Conservation (phyloP, 192 early-diverging fungal species). For the Coemansia sp. region DNA sequence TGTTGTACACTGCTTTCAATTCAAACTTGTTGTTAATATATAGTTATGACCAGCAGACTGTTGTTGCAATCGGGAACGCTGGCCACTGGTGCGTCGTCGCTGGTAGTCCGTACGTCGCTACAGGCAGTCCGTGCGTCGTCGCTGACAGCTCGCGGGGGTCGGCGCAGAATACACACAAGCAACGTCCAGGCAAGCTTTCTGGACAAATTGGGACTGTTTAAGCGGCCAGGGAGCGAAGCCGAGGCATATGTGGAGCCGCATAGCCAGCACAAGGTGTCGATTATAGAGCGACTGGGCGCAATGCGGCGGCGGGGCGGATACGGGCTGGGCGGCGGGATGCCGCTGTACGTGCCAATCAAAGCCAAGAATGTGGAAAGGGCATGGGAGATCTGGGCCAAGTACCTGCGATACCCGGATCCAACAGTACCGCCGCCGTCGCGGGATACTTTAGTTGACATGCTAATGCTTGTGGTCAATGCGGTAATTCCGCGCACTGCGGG, state of each 20-base stretch:
- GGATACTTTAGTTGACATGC: constrained; percentile 15
- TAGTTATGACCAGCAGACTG: constrained; percentile 11
- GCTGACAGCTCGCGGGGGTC: background rate
- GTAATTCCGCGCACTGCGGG: background rate
- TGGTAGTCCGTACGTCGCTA: no score
- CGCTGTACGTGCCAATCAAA: constrained; percentile 25
- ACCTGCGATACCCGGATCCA: constrained; percentile 12
- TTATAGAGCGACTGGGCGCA: constrained; percentile 9
- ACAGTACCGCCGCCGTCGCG: background rate
- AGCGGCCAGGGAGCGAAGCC: constrained; percentile 6
- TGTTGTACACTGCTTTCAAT: background rate
- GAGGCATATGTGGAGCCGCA: constrained; percentile 5
- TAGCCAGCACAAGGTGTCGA: background rate
- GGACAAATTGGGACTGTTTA: constrained; percentile 5
- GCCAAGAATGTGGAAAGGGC: constrained; percentile 46
- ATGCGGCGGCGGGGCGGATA: constrained; percentile 20
- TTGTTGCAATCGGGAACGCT: constrained; percentile 7
- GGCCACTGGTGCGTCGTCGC: no score
- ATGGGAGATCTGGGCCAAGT: constrained; percentile 41
- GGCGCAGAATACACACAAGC: constrained; percentile 4
- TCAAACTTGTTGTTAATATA: background rate
- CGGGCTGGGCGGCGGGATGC: constrained; percentile 30
- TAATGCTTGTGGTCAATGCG: constrained; percentile 18
- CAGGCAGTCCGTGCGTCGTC: background rate
- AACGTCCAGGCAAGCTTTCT: background rate